These are phyloP conservation scores for Platanus orientalis DNA, from an alignment of 164 flowering plant species.

Conservation along the genomic window DNA sequence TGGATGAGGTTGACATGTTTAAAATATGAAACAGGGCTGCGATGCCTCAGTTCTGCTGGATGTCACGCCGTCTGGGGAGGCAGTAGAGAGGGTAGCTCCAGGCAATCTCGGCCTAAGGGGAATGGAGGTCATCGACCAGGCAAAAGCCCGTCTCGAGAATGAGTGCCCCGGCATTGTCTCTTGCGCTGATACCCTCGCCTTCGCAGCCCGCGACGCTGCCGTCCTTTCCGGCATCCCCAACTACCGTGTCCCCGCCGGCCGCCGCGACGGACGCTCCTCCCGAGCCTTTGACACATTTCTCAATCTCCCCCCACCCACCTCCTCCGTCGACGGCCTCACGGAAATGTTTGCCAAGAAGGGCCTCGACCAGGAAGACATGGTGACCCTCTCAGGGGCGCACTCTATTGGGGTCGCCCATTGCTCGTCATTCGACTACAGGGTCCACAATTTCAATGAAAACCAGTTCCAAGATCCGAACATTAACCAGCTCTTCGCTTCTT, in stretches of 20 bases:
- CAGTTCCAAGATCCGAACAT: constrained; percentile 10
- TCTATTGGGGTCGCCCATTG: constrained; percentile 25
- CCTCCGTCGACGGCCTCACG: background rate
- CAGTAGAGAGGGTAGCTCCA: constrained; percentile 20
- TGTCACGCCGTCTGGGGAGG: constrained; percentile 12
- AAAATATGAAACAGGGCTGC: constrained; percentile 26
- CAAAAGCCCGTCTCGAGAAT: constrained; percentile 18
- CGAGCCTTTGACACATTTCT: constrained; percentile 3
- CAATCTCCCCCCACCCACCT: constrained; percentile 14
- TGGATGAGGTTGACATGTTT: background rate
- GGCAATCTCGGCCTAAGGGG: constrained; percentile 19
- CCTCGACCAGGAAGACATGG: constrained; percentile 17
- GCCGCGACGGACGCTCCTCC: constrained; percentile 24
- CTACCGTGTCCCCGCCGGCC: constrained; percentile 17
- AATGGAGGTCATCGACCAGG: constrained; percentile 23
- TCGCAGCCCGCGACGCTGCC: constrained; percentile 26
- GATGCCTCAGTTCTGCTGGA: constrained; percentile 33
- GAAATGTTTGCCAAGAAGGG: constrained; percentile 14
- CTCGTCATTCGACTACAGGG: constrained; percentile 6
- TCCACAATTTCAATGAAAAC: constrained; percentile 2
- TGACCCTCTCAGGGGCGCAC: constrained; percentile 27
- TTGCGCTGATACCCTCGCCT: constrained; percentile 31
- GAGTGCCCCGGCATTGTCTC: constrained; percentile 29
- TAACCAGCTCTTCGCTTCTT: background rate
- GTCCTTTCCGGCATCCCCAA: constrained; percentile 7